Percentiles rank a stretch among this genome's conserved stretches.
Conservation (phyloP, 257 asterid genomes). For the Dorcoceras hygrometricum region DNA sequence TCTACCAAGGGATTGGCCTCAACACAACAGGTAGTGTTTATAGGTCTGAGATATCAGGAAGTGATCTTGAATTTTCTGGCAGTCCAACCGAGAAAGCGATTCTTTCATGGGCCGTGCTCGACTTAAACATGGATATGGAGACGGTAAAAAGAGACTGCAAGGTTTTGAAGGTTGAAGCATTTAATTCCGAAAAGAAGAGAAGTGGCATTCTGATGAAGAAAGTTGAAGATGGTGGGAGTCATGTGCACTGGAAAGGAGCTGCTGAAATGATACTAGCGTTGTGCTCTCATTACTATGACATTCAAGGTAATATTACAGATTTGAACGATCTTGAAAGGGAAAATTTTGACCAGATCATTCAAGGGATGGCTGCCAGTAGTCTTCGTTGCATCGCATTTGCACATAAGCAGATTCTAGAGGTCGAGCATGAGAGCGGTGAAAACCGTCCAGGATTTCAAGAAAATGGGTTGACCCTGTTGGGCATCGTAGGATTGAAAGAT, state of each 20-base stretch:
- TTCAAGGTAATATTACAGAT: conserved; percentile 35
- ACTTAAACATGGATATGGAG: conserved; percentile 57
- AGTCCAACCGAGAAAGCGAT: conserved; percentile 87
- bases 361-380: conserved; percentile 76
- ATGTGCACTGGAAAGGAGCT: conserved; percentile 84
- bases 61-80: conserved; percentile 53
- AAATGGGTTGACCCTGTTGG: conserved; percentile 40
- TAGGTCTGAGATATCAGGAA: neutral
- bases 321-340: conserved; percentile 29
- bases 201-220: conserved; percentile 55
- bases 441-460: conserved; percentile 32
- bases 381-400: conserved; percentile 76
- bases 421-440: conserved; percentile 1
- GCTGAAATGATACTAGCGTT: conserved; percentile 65
- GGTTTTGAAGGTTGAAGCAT: conserved; percentile 55
- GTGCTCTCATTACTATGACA: conserved; percentile 54
- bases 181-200: conserved; percentile 77
- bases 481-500: conserved; percentile 62
- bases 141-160: conserved; percentile 27
- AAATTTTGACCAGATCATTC: conserved; percentile 36
- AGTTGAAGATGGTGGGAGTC: conserved; percentile 26
- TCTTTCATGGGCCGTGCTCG: conserved; percentile 66
- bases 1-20: conserved; percentile 31
- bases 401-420: conserved; percentile 36
- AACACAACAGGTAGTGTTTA: conserved; percentile 28